Base-by-base conservation (phyloP, 805 yeast species). In the Yarrowia hollandica region DNA sequence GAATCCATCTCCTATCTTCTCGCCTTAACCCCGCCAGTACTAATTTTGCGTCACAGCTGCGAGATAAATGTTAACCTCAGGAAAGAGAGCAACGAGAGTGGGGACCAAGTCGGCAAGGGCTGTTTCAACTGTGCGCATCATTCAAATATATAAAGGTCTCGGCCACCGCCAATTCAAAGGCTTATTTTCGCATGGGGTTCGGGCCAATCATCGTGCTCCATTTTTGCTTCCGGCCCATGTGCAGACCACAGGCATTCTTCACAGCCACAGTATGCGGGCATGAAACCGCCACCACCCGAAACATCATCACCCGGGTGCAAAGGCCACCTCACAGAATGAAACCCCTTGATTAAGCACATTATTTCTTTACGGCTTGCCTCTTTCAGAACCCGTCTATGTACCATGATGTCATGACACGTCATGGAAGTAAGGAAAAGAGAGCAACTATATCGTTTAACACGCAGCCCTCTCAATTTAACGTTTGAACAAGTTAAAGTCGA, bases 51-150 rank as follows among this genome's bases (percentile, higher is more conserved):
- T 44, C 25, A n/a, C 19, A 28, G 18, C 10, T 30, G 52, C 52
- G 26, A 44, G 52, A 44, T 44, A 44, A 44, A 44, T 44, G 52
- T 44, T 44, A 44, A 12, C 50, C 22, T 25, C 21, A 6, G n/a
- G n/a, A 22, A n/a, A 15, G 25, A 28, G 48, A 12, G 14, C 15
- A 12, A n/a, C 7, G n/a, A 28, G 25, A 28, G 34, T n/a, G n/a
- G 16, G 30, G 23, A 26, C 10, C 8, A 12, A 25, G 28, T 25
- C 28, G 10, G 28, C 28, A 25, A 25, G n/a, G n/a, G n/a, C n/a
- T n/a, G n/a, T n/a, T n/a, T n/a, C n/a, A n/a, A n/a, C n/a, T n/a
- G n/a, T n/a, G n/a, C n/a, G n/a, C n/a, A n/a, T n/a, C n/a, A n/a
- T n/a, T n/a, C n/a, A n/a, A n/a, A n/a, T n/a, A n/a, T n/a, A n/a